phyloP scores from a whole-genome alignment of 1,139 yeast genomes.

The Wickerhamiella pararugosa region DNA sequence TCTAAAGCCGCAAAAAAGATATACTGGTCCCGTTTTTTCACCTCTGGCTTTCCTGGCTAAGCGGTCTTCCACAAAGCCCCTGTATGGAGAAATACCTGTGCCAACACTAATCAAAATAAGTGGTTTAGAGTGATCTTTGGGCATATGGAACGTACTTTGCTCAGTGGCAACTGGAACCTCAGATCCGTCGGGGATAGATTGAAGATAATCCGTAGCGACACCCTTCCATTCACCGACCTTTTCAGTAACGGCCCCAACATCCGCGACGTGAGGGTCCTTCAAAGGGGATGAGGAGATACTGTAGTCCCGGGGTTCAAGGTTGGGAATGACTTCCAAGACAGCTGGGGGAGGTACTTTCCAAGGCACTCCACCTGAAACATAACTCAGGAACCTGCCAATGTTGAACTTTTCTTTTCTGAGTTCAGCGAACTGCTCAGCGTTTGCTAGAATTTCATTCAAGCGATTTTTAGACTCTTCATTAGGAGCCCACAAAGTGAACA shows the following conservation, averaged over 20 bases:
- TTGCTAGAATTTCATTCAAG: not conserved
- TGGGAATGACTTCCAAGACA: slow-evolving; percentile 12
- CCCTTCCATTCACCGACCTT: slow-evolving; percentile 11
- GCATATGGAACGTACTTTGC: slow-evolving; percentile 4
- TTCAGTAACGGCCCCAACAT: slow-evolving; percentile 13
- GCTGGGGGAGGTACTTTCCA: slow-evolving; percentile 11
- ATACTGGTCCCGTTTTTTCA: not conserved
- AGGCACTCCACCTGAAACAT: slow-evolving; percentile 9
- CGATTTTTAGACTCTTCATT: not conserved
- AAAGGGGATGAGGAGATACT: slow-evolving; percentile 13
- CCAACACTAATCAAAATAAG: slow-evolving; percentile 14
- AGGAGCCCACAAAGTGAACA: slow-evolving; percentile 12
- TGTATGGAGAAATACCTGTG: slow-evolving; percentile 15
- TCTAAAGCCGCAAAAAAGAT: slow-evolving; percentile 12
- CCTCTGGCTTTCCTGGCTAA: not conserved
- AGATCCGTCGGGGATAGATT: slow-evolving; percentile 5
- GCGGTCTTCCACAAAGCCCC: slow-evolving; percentile 14
- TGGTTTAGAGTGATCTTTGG: slow-evolving; percentile 9
- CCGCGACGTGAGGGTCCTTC: slow-evolving; percentile 9
- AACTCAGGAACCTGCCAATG: slow-evolving; percentile 9
- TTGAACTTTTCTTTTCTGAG: slow-evolving; percentile 1
- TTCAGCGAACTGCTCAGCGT: not conserved
- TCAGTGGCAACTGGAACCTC: slow-evolving; percentile 9
- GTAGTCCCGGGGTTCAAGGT: slow-evolving; percentile 12
- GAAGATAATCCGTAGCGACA: slow-evolving; percentile 12